These are phyloP conservation scores for Rugosomyces carneus DNA, from an alignment of 1,284 basidiomycete species.

Conservation along the genomic window DNA sequence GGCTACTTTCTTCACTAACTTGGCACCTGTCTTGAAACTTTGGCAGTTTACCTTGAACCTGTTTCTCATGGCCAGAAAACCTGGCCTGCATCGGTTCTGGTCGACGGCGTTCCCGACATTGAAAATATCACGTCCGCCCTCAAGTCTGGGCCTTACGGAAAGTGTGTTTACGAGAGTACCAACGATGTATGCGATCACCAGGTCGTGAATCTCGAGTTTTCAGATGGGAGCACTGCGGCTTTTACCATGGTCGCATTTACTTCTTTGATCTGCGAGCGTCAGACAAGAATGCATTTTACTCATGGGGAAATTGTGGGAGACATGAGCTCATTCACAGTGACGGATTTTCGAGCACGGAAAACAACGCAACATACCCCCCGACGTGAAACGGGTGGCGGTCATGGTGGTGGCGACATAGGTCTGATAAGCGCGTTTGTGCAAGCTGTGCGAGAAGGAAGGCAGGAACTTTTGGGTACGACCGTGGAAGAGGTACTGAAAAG, in stretches of 20 bases:
- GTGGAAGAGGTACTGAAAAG: slow-evolving; percentile 66
- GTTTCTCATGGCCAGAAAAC: slow-evolving; percentile 46
- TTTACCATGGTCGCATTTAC: slow-evolving; percentile 83
- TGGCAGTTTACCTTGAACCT: slow-evolving; percentile 65
- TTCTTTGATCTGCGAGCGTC: slow-evolving; percentile 63
- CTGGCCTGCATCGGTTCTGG: slow-evolving; percentile 65
- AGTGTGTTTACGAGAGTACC: slow-evolving; percentile 75
- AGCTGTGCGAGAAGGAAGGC: slow-evolving; percentile 59
- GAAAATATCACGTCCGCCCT: slow-evolving; percentile 70
- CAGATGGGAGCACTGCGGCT: slow-evolving; percentile 67
- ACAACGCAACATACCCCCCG: slow-evolving; percentile 45
- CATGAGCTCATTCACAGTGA: slow-evolving; percentile 71
- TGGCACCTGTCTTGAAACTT: not conserved
- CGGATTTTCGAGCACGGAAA: slow-evolving; percentile 61
- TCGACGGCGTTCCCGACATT: slow-evolving; percentile 74
- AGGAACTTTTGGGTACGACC: slow-evolving; percentile 60
- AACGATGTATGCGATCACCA: slow-evolving; percentile 83
- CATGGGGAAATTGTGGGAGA: slow-evolving; percentile 81
- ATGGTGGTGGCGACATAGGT: slow-evolving; percentile 78
- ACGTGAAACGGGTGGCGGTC: slow-evolving; percentile 59
- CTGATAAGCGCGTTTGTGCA: slow-evolving; percentile 67
- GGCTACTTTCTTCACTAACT: slow-evolving; percentile 1
- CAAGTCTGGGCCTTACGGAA: slow-evolving; percentile 64
- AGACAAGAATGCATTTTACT: slow-evolving; percentile 74
- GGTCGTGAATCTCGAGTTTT: slow-evolving; percentile 79